These are phyloP conservation scores for Apiotrichum gracile DNA, from an alignment of 1,284 basidiomycete species.

Conservation along the genomic window DNA sequence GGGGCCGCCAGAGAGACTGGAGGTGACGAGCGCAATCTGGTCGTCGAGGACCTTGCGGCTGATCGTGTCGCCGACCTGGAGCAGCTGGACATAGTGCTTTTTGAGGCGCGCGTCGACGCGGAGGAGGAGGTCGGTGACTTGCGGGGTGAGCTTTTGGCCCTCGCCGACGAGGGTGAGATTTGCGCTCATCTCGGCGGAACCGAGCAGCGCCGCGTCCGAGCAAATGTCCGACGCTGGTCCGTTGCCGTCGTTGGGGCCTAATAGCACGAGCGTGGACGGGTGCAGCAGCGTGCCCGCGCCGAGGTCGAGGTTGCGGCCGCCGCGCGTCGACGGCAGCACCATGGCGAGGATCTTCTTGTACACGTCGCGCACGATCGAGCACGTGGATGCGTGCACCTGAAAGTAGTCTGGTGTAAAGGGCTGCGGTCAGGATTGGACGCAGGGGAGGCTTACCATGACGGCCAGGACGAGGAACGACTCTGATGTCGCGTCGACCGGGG, in stretches of 20 bases:
- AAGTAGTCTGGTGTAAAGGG: slow-evolving; percentile 52
- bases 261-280: slow-evolving; percentile 28
- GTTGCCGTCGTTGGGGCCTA: background rate
- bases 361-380: slow-evolving; percentile 49
- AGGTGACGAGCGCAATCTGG: slow-evolving; percentile 35
- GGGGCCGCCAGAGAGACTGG: slow-evolving; percentile 2
- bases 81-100: slow-evolving; percentile 45
- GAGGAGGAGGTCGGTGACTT: slow-evolving; percentile 43
- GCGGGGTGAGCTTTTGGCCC: slow-evolving; percentile 41
- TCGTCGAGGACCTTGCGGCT: slow-evolving; percentile 45
- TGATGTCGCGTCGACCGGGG: slow-evolving; percentile 13
- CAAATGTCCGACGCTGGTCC: slow-evolving; percentile 11
- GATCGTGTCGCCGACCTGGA: slow-evolving; percentile 46
- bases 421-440: slow-evolving; percentile 23
- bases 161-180: slow-evolving; percentile 37
- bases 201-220: slow-evolving; percentile 31
- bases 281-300: slow-evolving; percentile 25
- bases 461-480: slow-evolving; percentile 18
- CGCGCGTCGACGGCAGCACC: slow-evolving; percentile 19
- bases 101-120: slow-evolving; percentile 49
- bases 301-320: slow-evolving; percentile 2
- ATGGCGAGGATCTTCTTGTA: slow-evolving; percentile 48
- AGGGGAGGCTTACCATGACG: slow-evolving; percentile 11
- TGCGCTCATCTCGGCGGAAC: slow-evolving; percentile 28
- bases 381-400: slow-evolving; percentile 49